Percentiles rank a stretch among this genome's conserved stretches.
Evolutionary conservation across 805 yeast species (phyloP).

Genomic region (Yarrowia sp.): DNA sequence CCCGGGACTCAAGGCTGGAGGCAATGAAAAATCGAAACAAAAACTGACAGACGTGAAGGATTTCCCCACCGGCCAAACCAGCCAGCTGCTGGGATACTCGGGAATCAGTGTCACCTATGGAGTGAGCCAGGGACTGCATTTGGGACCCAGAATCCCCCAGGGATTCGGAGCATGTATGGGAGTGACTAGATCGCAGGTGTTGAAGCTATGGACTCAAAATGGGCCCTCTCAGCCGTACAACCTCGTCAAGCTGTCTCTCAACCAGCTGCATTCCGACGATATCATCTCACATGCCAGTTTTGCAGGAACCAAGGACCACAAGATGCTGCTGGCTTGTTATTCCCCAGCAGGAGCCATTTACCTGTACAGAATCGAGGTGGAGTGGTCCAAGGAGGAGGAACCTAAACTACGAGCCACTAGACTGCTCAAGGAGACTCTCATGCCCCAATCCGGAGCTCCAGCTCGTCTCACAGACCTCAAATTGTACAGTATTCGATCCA

Average conservation of each 20-base stretch:
- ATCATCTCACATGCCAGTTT: constrained; percentile 46
- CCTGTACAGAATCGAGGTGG: constrained; percentile 46
- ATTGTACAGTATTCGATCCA: constrained; percentile 36
- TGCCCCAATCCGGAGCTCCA: constrained; percentile 30
- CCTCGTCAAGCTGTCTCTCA: constrained; percentile 44
- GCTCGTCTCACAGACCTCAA: constrained; percentile 34
- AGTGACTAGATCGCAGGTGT: constrained; percentile 18
- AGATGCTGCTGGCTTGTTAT: constrained; percentile 47
- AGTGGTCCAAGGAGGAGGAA: constrained; percentile 44
- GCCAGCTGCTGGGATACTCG: constrained; percentile 63
- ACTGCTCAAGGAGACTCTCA: constrained; percentile 36
- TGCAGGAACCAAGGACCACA: constrained; percentile 44
- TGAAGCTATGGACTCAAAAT: constrained; percentile 28
- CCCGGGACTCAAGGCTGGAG: constrained; percentile 58
- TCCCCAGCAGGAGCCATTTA: constrained; percentile 43
- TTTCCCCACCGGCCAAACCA: constrained; percentile 55
- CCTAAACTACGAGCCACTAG: constrained; percentile 24
- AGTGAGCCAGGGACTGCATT: constrained; percentile 69
- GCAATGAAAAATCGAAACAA: constrained; percentile 9
- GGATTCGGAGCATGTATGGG: constrained; percentile 23
- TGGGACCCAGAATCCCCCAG: constrained; percentile 49
- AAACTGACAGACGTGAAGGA: constrained; percentile 38
- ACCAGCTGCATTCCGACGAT: constrained; percentile 43
- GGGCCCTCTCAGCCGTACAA: constrained; percentile 39
- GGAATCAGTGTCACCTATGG: constrained; percentile 70